phyloP scores from a whole-genome alignment of 176 grass and related monocot genomes.

The Lolium multiflorum region DNA sequence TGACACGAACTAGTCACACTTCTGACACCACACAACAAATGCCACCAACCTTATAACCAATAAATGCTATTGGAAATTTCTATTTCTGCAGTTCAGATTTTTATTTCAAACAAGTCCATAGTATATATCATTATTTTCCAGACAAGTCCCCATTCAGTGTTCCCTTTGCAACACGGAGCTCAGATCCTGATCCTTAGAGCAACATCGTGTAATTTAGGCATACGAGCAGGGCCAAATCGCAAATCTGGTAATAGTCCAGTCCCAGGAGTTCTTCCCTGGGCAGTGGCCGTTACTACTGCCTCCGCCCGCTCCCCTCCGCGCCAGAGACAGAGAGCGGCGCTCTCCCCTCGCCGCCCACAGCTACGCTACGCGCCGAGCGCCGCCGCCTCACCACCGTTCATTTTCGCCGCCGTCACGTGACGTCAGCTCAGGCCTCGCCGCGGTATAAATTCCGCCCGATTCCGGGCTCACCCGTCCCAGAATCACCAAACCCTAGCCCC shows the following conservation, averaged over 20 bases:
- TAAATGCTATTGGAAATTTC: too few relatives aligned
- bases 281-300: constrained; percentile 53
- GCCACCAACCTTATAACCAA: not conserved
- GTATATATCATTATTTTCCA: too few relatives aligned
- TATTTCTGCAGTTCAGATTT: too few relatives aligned
- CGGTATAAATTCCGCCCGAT: not conserved
- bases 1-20: not conserved
- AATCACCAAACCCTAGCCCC: constrained; percentile 57
- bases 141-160: too few relatives aligned
- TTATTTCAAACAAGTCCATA: too few relatives aligned
- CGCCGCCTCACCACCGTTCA: constrained; percentile 30
- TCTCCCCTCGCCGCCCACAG: constrained; percentile 22
- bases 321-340: too few relatives aligned
- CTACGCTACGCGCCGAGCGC: constrained; percentile 39
- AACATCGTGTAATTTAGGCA: not conserved
- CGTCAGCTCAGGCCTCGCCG: not conserved
- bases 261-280: constrained; percentile 8
- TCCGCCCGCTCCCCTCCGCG: not conserved
- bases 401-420: constrained; percentile 9
- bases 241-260: not conserved
- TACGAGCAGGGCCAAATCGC: not conserved
- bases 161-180: too few relatives aligned
- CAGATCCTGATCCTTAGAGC: too few relatives aligned
- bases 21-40: not conserved
- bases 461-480: constrained; percentile 2